Evolutionary conservation across 805 yeast genomes (phyloP), one percentile per base, ranked within the genome.

Genomic region (Alloascoidea hylecoeti): DNA sequence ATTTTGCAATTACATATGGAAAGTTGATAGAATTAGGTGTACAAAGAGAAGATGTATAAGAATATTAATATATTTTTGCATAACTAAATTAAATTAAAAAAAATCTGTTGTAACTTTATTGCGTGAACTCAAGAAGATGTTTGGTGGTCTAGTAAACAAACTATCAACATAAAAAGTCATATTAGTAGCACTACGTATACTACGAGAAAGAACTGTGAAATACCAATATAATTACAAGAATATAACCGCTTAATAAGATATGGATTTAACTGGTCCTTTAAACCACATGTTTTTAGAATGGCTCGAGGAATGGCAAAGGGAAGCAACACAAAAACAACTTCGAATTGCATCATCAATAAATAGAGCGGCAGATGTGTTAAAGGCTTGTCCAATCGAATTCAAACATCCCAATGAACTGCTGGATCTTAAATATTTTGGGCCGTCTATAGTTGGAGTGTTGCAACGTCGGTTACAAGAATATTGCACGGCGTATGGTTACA

Each of bases 371-470:
- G 72, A 64, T 17, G 63, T 68, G 19, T 49, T 86, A 17, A 52
- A 58, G 34, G 58, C 57, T 2, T 60, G 63, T 38, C 68, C 68
- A 0, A 63, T 54, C 0, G 57, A 61, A 9, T 64, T 82, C 17
- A 47, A 51, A 23, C 70, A 69, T 41, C 82, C 92, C 1, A 57
- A 59, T 19, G 76, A 81, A 38, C 60, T 89, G 34, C 54, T 56
- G 13, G 63, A 64, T 46, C 63, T 89, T 33, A 77, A 69, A 40
- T 80, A 63, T 35, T 66, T 89, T 27, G 97, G 97, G 1, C 78
- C 72, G 9, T 75, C 77, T 40, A 75, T 82, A 4, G 72, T 81
- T 23, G 57, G 53, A 2, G 49, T 57, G 18, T 57, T 89, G 40
- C 61, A 64, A 17, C 53, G 59, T 33, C 66, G 63, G 42, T 55